A percentile compares a stretch with the other conserved stretches of the same genome.
Conservation (phyloP, 1,284 basidiomycete genomes). For the Boletus hoseneyae region DNA sequence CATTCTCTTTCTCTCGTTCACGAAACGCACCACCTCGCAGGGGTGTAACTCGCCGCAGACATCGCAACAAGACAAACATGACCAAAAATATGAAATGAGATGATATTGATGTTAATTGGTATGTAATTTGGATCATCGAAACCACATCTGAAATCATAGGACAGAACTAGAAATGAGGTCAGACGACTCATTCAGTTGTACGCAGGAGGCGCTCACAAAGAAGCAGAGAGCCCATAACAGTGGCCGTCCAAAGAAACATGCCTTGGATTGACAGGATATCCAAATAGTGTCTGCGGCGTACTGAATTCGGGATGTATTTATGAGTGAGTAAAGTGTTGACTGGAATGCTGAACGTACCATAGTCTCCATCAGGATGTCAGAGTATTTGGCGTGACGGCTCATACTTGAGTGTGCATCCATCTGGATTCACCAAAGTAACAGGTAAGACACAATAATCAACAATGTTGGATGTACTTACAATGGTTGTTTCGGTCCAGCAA, state of each 20-base stretch:
- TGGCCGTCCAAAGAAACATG: slow-evolving; percentile 2
- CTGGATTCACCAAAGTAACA: slow-evolving; percentile 3
- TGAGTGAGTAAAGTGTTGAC: background rate
- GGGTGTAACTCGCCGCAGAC: slow-evolving; percentile 6
- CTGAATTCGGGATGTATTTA: background rate
- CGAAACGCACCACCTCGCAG: slow-evolving; percentile 15
- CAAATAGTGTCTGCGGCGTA: slow-evolving; percentile 1
- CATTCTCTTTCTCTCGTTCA: background rate
- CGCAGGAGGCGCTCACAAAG: slow-evolving; percentile 15
- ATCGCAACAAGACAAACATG: slow-evolving; percentile 3
- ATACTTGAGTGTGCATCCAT: slow-evolving; percentile 2
- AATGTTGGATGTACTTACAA: slow-evolving; percentile 16
- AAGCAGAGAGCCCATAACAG: slow-evolving; percentile 21
- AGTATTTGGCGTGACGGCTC: slow-evolving; percentile 4
- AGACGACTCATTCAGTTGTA: background rate
- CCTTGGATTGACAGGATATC: slow-evolving; percentile 6
- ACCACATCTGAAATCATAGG: slow-evolving; percentile 24
- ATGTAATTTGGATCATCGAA: slow-evolving; percentile 15
- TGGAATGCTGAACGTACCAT: slow-evolving; percentile 2
- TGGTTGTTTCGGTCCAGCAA: background rate
- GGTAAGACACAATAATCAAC: background rate
- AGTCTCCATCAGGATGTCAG: slow-evolving; percentile 4
- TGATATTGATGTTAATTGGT: slow-evolving; percentile 17
- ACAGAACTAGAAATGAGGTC: slow-evolving; percentile 17
- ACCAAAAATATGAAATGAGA: slow-evolving; percentile 18